A percentile compares a stretch with the other conserved stretches of the same genome.
phyloP scores from a whole-genome alignment of 208 protist genomes.

The Acanthamoeba castellanii region DNA sequence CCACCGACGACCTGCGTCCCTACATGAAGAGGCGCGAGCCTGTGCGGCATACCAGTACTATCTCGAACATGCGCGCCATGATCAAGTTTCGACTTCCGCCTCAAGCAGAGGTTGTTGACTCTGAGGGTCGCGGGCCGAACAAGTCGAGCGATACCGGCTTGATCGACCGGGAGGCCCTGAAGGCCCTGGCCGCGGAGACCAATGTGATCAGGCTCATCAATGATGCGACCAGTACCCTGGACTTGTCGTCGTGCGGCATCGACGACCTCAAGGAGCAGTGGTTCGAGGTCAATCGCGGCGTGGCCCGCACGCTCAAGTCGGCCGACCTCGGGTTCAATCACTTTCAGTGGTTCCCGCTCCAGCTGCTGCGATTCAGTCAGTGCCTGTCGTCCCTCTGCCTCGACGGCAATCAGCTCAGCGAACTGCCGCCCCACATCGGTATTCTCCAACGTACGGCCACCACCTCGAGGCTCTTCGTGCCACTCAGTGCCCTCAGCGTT shows the following conservation, averaged over 20 bases:
- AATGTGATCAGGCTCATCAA: background rate
- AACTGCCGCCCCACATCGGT: slow-evolving; percentile 58
- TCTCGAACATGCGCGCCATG: background rate
- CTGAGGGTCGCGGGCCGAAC: background rate
- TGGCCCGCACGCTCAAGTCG: background rate
- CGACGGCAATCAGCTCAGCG: slow-evolving; percentile 27
- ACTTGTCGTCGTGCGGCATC: slow-evolving; percentile 24
- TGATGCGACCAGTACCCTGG: background rate
- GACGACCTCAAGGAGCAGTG: background rate
- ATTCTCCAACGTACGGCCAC: background rate
- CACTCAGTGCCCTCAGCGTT: background rate
- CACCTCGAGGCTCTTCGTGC: background rate
- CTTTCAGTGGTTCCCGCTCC: slow-evolving; percentile 25
- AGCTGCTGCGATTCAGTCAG: background rate
- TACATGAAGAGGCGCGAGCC: background rate
- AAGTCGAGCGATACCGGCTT: background rate
- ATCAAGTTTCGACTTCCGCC: background rate
- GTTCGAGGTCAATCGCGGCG: background rate
- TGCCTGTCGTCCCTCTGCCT: background rate
- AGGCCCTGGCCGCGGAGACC: background rate
- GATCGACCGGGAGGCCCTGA: background rate
- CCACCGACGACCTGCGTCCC: background rate
- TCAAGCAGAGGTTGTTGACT: background rate
- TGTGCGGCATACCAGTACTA: background rate
- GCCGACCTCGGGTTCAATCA: slow-evolving; percentile 15